These are phyloP conservation scores for Isoetes engelmannii DNA, from an alignment of 83 land plant genomes.

Conservation along the genomic window DNA sequence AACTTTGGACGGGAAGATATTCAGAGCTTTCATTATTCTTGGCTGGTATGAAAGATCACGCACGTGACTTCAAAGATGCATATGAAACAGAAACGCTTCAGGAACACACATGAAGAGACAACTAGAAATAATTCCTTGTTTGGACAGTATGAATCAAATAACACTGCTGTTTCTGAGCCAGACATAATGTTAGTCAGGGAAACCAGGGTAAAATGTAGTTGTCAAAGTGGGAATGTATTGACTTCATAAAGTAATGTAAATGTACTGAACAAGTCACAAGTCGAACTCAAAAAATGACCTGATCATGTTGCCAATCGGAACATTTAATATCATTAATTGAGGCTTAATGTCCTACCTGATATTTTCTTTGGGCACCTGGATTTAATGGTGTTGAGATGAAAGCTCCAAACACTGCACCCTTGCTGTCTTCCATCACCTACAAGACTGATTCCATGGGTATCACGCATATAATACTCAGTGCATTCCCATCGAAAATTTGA, in stretches of 20 bases:
- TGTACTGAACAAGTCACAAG: no score
- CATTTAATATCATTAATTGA: not conserved
- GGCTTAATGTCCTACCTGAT: not conserved
- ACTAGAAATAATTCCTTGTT: no score
- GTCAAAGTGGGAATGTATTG: no score
- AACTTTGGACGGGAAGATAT: not conserved
- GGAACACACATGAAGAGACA: no score
- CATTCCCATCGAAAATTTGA: not conserved
- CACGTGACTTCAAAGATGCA: not conserved
- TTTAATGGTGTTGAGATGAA: conserved; percentile 1
- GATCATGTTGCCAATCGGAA: not conserved
- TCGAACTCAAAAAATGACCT: no score
- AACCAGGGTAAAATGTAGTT: not conserved
- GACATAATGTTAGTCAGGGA: not conserved
- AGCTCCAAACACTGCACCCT: conserved; percentile 8
- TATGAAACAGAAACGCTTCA: no score
- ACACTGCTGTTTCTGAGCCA: no score
- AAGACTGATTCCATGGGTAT: not conserved
- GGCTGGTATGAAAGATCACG: not conserved
- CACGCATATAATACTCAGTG: not conserved
- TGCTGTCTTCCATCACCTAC: not conserved
- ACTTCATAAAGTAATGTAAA: no score
- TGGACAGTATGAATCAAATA: no score
- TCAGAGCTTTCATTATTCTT: not conserved
- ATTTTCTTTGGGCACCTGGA: not conserved